A percentile compares a stretch with the other conserved stretches of the same genome.
These are phyloP conservation scores for Talaromyces liani DNA, from an alignment of 495 filamentous ascomycete genomes.

Conservation along the genomic window DNA sequence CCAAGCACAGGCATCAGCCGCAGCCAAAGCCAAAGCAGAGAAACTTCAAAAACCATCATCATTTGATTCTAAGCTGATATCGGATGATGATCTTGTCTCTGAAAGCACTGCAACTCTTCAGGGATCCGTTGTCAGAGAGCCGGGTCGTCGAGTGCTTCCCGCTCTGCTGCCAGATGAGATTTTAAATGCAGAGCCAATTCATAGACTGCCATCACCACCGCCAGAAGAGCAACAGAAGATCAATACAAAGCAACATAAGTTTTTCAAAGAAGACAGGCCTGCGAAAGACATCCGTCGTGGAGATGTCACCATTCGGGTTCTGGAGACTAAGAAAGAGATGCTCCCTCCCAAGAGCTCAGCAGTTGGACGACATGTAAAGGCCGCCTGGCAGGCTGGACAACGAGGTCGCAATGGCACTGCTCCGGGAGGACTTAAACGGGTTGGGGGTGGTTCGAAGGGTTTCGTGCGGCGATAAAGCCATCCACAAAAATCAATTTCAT, in stretches of 20 bases:
- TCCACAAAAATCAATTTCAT: neutral
- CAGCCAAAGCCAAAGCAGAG: constrained; percentile 14
- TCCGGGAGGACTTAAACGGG: constrained; percentile 31
- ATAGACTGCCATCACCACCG: constrained; percentile 33
- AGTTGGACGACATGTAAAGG: constrained; percentile 34
- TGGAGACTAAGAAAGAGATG: constrained; percentile 29
- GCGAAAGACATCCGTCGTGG: constrained; percentile 49
- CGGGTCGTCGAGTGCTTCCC: constrained; percentile 33
- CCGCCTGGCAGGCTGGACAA: constrained; percentile 40
- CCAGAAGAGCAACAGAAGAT: constrained; percentile 17
- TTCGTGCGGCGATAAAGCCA: constrained; percentile 34
- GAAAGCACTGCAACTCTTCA: constrained; percentile 36
- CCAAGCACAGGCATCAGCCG: constrained; percentile 34
- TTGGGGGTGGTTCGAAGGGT: constrained; percentile 26
- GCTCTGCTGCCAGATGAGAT: constrained; percentile 47
- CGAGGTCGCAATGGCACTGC: constrained; percentile 24
- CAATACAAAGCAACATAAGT: constrained; percentile 40
- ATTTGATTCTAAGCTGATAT: constrained; percentile 1
- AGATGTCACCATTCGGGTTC: constrained; percentile 44
- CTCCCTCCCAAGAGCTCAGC: constrained; percentile 46
- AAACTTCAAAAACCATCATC: constrained; percentile 20
- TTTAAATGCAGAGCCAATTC: constrained; percentile 36
- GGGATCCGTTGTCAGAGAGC: constrained; percentile 33
- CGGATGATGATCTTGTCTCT: constrained; percentile 27
- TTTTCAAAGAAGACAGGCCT: constrained; percentile 44